Evolutionary conservation across 1,284 basidiomycete genomes (phyloP), one percentile per base, ranked within the genome.

Genomic region (Hortiboletus rubellus): DNA sequence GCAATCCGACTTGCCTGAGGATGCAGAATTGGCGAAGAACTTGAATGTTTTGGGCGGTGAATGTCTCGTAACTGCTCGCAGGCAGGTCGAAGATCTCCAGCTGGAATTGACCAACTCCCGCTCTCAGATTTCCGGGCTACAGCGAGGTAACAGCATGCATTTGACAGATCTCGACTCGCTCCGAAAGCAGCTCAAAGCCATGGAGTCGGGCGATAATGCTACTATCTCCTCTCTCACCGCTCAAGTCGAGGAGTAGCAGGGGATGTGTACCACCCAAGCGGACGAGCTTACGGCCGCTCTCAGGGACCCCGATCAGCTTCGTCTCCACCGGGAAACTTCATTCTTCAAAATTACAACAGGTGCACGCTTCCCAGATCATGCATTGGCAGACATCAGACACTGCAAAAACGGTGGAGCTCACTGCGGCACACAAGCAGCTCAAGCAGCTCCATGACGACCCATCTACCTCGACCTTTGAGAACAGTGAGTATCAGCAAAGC

Each of bases 261-360:
- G 10, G 1, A 7, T 27, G 3, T 27, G 27, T n/a, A 9, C 46
- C 27, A 5, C 4, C 11, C 43, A 59, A 33, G 18, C 3, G 7
- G 41, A 45, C n/a, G 49, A 62, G n/a, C 60, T 60, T 14, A 17
- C 7, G n/a, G 17, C 27, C 2, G 37, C 27, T 22, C 31, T 22
- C 15, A 36, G 42, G 17, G 38, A 57, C 1, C 43, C 60, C 18
- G 36, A 56, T 1, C 14, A 43, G n/a, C 58, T 59, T 22, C 59
- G 12, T 30, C 42, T 5, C 8, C 46, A 57, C 7, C 36, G 50
- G 3, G 9, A 30, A 9, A 10, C 7, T 8, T 42, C 60, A n/a
- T 60, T 50, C 22, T 27, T 30, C 18, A 46, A 22, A 27, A 27
- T 27, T 27, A 27, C 27, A 27, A 27, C 22, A 22, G 3, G 22